Base-by-base conservation (phyloP, 106 monocot species). In the Narthecium ossifragum region DNA sequence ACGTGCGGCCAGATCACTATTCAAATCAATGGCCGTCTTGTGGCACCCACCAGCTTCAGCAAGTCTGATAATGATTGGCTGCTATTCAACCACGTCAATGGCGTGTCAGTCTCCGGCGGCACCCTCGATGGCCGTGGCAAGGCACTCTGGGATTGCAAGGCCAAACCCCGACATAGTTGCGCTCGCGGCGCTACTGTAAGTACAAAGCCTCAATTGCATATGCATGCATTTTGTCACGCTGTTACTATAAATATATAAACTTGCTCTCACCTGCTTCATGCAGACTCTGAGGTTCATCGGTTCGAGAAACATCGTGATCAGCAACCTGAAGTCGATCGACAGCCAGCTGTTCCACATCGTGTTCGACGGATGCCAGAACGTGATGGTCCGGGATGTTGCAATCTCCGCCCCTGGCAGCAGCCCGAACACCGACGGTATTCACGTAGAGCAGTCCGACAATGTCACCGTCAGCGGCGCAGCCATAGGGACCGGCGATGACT, bases 341-440 rank as follows among this genome's bases (percentile, higher is more conserved):
- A 82, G 77, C 57, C 17, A 76, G 66, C 20, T 39, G n/a, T 54
- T 72, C 62, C 76, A 76, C 68, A 59, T 73, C 23, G 13, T 29
- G 1, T 52, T 82, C 40, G 51, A 30, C 61, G 64, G 46, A 15
- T 65, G 64, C 57, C 21, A 8, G 10, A n/a, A 28, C 18, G 69
- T 78, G 23, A 64, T 29, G 31, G 50, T 73, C 0, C 30, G 43
- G 5, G 34, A 57, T 11, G 39, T 34, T 5, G 55, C 34, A 49
- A 65, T 82, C 48, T 5, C 7, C 11, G 76, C 81, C 12, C 68
- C 81, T 0, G 75, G 26, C 2, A 38, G 46, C 37, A 81, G 81
- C 66, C 80, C 75, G 23, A 80, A 80, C 71, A 80, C 80, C 6
- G 80, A 80, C 55, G 80, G 80, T 34, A 63, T 81, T 14, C 81